phyloP scores from a whole-genome alignment of 805 yeast species.

The Vanderwaltozyma polyspora region DNA sequence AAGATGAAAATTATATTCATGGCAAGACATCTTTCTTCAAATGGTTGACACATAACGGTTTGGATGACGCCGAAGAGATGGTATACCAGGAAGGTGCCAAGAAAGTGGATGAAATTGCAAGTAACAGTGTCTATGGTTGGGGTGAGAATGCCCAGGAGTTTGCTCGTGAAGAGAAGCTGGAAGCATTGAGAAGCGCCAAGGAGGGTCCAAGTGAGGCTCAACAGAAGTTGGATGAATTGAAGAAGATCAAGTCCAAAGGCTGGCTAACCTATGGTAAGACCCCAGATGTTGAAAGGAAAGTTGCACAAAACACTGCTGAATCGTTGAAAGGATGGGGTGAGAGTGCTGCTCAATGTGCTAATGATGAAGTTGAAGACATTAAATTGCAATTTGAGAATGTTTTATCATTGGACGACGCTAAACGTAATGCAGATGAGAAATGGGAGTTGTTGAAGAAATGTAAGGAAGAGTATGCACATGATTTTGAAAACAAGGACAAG shows the following conservation, averaged over 20 bases:
- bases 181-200: constrained; percentile 6
- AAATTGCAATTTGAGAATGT: constrained; percentile 6
- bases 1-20: constrained; percentile 1
- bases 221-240: constrained; percentile 3
- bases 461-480: background rate
- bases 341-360: constrained; percentile 32
- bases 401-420: constrained; percentile 1
- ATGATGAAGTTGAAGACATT: constrained; percentile 31
- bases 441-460: background rate
- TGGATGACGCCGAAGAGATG: constrained; percentile 4
- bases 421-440: background rate
- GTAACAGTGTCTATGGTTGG: constrained; percentile 33
- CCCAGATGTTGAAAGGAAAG: constrained; percentile 21
- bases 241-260: constrained; percentile 26
- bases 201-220: constrained; percentile 26
- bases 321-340: constrained; percentile 39
- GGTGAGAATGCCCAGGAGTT: constrained; percentile 35
- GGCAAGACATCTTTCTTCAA: constrained; percentile 8
- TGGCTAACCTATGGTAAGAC: constrained; percentile 19
- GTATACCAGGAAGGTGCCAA: constrained; percentile 1
- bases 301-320: constrained; percentile 28
- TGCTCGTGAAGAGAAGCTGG: constrained; percentile 29
- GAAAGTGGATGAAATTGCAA: constrained; percentile 24
- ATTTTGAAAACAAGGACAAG: background rate
- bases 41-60: constrained; percentile 13